Percentiles rank a stretch among this genome's conserved stretches.
These are phyloP conservation scores for Macrocybe gigantea DNA, from an alignment of 768 basidiomycete species.

Conservation along the genomic window DNA sequence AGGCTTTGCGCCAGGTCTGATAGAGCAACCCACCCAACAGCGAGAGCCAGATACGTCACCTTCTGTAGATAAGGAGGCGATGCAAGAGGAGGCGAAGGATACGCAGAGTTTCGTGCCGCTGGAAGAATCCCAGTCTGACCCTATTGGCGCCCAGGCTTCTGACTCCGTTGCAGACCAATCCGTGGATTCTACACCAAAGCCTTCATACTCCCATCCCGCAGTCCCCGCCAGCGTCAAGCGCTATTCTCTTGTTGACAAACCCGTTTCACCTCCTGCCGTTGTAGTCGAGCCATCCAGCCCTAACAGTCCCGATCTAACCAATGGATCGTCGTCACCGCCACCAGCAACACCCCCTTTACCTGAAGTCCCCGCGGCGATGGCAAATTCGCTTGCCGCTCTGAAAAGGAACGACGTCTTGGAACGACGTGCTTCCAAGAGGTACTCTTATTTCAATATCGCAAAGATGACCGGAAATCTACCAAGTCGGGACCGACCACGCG, in stretches of 20 bases:
- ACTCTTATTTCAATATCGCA: conserved; percentile 89
- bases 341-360: conserved; percentile 34
- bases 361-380: conserved; percentile 53
- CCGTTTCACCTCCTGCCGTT: conserved; percentile 38
- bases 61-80: no score
- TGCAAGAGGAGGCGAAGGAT: conserved; percentile 10
- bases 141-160: background rate
- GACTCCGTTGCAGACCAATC: conserved; percentile 2
- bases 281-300: conserved; percentile 51
- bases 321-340: conserved; percentile 13
- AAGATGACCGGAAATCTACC: conserved; percentile 75
- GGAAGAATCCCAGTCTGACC: background rate
- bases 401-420: conserved; percentile 84
- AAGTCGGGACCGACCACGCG: conserved; percentile 41
- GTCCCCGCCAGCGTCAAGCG: conserved; percentile 71
- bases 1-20: conserved; percentile 33
- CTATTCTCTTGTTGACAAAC: conserved; percentile 75
- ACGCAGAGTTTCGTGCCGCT: background rate
- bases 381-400: conserved; percentile 80
- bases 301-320: conserved; percentile 25
- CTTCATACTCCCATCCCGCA: conserved; percentile 12
- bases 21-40: conserved; percentile 8
- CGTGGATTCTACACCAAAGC: background rate
- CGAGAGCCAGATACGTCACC: conserved; percentile 1
- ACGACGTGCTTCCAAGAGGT: conserved; percentile 91